These are phyloP conservation scores for Coemansia sp. DNA, from an alignment of 192 early-diverging fungal genomes.

Conservation along the genomic window DNA sequence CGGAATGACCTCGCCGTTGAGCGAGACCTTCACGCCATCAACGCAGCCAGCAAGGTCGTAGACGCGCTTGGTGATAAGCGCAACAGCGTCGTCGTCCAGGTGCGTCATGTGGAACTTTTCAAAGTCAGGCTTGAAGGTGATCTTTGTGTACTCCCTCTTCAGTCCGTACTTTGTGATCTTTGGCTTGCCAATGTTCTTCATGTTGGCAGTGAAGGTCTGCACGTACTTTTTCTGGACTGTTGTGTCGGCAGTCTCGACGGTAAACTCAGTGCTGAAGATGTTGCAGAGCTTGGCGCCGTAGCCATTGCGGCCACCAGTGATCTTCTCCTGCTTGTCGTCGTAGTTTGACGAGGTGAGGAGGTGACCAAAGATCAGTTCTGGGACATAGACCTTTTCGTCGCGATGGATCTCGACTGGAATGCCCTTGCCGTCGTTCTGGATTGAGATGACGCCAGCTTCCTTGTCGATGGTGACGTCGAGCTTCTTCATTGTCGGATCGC, in stretches of 20 bases:
- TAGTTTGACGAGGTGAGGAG: conserved; percentile 97
- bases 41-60: conserved; percentile 92
- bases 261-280: conserved; percentile 94
- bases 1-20: conserved; percentile 81
- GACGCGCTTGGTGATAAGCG: conserved; percentile 86
- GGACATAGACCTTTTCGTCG: conserved; percentile 87
- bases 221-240: conserved; percentile 68
- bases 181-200: conserved; percentile 75
- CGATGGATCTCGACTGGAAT: conserved; percentile 94
- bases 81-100: conserved; percentile 84
- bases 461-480: conserved; percentile 88
- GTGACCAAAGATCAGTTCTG: conserved; percentile 97
- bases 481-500: conserved; percentile 83
- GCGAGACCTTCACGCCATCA: conserved; percentile 77
- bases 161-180: conserved; percentile 66
- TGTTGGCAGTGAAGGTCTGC: conserved; percentile 90
- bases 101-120: conserved; percentile 83
- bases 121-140: conserved; percentile 95
- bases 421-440: conserved; percentile 93
- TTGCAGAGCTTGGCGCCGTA: conserved; percentile 95
- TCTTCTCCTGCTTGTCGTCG: conserved; percentile 92
- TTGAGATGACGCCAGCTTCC: conserved; percentile 75
- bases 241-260: conserved; percentile 87
- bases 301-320: conserved; percentile 95
- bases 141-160: conserved; percentile 82